Evolutionary conservation across 1,139 yeast genomes (phyloP).

Genomic region (Saccharomyces hybrid): DNA sequence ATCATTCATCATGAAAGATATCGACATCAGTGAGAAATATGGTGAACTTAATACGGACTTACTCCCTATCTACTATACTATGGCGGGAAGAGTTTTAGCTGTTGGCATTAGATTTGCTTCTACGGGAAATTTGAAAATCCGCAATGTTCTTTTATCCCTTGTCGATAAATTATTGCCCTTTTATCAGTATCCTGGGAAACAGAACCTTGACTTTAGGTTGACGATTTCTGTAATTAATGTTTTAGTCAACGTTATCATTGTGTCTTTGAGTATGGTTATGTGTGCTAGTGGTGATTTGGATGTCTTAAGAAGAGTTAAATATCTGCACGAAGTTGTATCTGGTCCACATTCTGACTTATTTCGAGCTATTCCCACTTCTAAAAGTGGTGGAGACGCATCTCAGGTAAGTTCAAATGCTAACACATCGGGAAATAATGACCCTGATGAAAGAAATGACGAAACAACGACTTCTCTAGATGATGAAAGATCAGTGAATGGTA

Average conservation of each 20-base stretch:
- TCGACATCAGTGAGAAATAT: slow-evolving; percentile 21
- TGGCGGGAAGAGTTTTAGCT: slow-evolving; percentile 72
- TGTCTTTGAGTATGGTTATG: slow-evolving; percentile 68
- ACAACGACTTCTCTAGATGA: neutral
- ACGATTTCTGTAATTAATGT: slow-evolving; percentile 51
- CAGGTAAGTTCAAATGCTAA: neutral
- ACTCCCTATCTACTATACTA: slow-evolving; percentile 53
- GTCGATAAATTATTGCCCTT: slow-evolving; percentile 58
- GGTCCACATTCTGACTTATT: slow-evolving; percentile 27
- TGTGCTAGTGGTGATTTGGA: slow-evolving; percentile 89
- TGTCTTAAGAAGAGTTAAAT: slow-evolving; percentile 63
- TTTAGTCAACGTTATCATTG: slow-evolving; percentile 52
- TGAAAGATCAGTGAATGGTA: neutral
- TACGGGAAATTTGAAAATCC: slow-evolving; percentile 47
- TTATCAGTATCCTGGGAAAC: slow-evolving; percentile 39
- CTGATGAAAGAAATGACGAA: slow-evolving; percentile 2
- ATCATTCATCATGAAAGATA: slow-evolving; percentile 47
- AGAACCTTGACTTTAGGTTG: slow-evolving; percentile 53
- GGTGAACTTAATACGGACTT: slow-evolving; percentile 50
- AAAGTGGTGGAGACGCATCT: neutral
- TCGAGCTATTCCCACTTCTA: slow-evolving; percentile 2
- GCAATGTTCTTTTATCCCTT: slow-evolving; percentile 49
- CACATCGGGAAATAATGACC: slow-evolving; percentile 1
- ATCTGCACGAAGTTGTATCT: slow-evolving; percentile 46
- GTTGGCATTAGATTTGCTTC: slow-evolving; percentile 77